phyloP scores from a whole-genome alignment of 306 rosid genomes.

The Trifolium dubium region DNA sequence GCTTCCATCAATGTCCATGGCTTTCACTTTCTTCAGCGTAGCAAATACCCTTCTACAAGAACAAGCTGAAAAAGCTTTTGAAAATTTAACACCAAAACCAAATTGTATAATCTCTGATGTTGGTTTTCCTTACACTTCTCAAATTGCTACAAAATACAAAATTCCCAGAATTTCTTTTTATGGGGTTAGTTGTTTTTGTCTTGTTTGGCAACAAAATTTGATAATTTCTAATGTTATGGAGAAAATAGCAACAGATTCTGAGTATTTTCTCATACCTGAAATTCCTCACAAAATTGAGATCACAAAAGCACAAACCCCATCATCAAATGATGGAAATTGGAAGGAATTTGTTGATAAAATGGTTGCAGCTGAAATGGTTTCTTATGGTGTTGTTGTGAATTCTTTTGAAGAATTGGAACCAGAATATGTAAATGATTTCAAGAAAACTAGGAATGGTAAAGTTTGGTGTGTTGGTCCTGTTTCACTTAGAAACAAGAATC shows the following conservation, averaged over 20 bases:
- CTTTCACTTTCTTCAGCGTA: constrained; percentile 36
- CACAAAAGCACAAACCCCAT: constrained; percentile 49
- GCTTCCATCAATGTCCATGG: constrained; percentile 54
- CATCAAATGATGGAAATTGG: constrained; percentile 10
- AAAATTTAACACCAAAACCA: constrained; percentile 52
- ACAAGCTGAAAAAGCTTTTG: constrained; percentile 47
- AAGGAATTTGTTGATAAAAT: constrained; percentile 36
- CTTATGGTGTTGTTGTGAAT: constrained; percentile 60
- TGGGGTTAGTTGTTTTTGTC: constrained; percentile 52
- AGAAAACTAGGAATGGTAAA: constrained; percentile 41
- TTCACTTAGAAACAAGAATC: constrained; percentile 46
- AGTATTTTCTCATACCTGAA: constrained; percentile 50
- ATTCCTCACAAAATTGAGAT: constrained; percentile 51
- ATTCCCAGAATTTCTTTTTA: constrained; percentile 70
- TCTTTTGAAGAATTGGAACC: constrained; percentile 67
- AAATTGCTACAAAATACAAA: constrained; percentile 48
- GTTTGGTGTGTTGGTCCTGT: constrained; percentile 61
- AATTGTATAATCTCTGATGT: constrained; percentile 68
- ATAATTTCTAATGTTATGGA: constrained; percentile 37
- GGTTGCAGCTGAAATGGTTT: constrained; percentile 47
- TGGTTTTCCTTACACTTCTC: constrained; percentile 57
- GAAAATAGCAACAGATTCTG: constrained; percentile 42
- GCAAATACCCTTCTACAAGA: constrained; percentile 39
- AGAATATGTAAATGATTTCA: constrained; percentile 43
- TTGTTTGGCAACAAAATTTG: constrained; percentile 34